A percentile compares a stretch with the other conserved stretches of the same genome.
phyloP scores from a whole-genome alignment of 768 basidiomycete species.

The Krasilnikovozyma curviuscula region DNA sequence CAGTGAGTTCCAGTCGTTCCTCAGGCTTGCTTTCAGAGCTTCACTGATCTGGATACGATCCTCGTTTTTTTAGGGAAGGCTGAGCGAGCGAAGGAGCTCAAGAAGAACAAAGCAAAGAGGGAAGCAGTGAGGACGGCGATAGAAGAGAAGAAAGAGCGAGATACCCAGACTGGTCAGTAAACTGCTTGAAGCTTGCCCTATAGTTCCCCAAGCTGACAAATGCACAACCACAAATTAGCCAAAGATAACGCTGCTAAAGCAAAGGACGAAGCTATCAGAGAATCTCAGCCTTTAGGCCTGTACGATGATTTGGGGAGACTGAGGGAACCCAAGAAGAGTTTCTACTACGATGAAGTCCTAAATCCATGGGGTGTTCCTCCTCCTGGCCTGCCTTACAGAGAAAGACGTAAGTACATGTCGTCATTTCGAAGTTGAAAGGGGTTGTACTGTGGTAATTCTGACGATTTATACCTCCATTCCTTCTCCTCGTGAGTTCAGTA shows the following conservation, averaged over 20 bases:
- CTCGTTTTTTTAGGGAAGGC: slow-evolving; percentile 50
- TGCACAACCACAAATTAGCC: no score
- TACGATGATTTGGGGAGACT: slow-evolving; percentile 68
- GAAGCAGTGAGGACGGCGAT: slow-evolving; percentile 15
- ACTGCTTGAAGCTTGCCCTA: no score
- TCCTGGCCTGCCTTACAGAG: slow-evolving; percentile 89
- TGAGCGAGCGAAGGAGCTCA: slow-evolving; percentile 79
- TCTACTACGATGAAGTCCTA: slow-evolving; percentile 82
- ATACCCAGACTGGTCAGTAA: no score
- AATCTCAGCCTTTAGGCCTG: no score
- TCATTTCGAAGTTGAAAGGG: not conserved
- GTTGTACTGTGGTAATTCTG: not conserved
- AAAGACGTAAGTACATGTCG: slow-evolving; percentile 43
- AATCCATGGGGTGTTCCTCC: slow-evolving; percentile 87
- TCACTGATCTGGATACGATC: not conserved
- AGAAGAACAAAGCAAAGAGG: slow-evolving; percentile 38
- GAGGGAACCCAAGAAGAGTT: slow-evolving; percentile 71
- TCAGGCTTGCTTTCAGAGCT: not conserved
- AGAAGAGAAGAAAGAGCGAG: slow-evolving; percentile 30
- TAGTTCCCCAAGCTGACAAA: no score
- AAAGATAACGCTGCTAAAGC: no score
- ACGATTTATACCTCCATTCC: not conserved
- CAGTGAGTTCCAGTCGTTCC: slow-evolving; percentile 36
- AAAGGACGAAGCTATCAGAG: no score
- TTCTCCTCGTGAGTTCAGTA: not conserved